Conservation (phyloP, 371 early-diverging fungal genomes). For the Smittium mucronatum region DNA sequence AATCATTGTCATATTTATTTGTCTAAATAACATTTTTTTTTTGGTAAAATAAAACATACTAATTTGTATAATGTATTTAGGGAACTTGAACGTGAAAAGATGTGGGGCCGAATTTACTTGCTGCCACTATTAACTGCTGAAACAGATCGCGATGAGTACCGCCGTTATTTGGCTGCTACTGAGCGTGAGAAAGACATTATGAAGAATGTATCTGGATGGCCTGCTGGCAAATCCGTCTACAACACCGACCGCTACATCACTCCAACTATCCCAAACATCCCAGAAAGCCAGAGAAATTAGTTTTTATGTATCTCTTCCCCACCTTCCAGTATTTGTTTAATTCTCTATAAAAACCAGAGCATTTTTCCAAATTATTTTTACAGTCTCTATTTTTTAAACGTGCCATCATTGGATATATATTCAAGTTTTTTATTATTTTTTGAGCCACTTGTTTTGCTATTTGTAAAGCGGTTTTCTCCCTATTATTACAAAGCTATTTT, state of each 20-base stretch:
- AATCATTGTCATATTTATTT: neutral
- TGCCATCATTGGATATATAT: neutral
- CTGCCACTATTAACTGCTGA: conserved; percentile 87
- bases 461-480: neutral
- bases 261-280: conserved; percentile 40
- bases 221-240: conserved; percentile 69
- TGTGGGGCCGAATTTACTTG: conserved; percentile 83
- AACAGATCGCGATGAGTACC: conserved; percentile 79
- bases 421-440: neutral
- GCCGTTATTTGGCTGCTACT: conserved; percentile 61
- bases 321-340: neutral
- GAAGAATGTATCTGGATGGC: conserved; percentile 75
- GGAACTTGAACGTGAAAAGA: conserved; percentile 83
- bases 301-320: neutral
- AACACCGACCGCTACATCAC: conserved; percentile 64
- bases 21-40: neutral
- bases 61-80: conserved; percentile 43
- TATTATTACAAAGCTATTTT: too few relatives aligned
- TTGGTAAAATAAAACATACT: conserved; percentile 19
- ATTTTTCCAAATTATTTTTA: neutral
- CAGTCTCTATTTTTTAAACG: neutral
- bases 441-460: neutral
- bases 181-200: conserved; percentile 75
- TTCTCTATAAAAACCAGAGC: neutral
- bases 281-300: conserved; percentile 18